Evolutionary conservation across 2,329 filamentous ascomycete genomes (phyloP), one percentile per base, ranked within the genome.

Genomic region (Raffaelea ambrosiae): DNA sequence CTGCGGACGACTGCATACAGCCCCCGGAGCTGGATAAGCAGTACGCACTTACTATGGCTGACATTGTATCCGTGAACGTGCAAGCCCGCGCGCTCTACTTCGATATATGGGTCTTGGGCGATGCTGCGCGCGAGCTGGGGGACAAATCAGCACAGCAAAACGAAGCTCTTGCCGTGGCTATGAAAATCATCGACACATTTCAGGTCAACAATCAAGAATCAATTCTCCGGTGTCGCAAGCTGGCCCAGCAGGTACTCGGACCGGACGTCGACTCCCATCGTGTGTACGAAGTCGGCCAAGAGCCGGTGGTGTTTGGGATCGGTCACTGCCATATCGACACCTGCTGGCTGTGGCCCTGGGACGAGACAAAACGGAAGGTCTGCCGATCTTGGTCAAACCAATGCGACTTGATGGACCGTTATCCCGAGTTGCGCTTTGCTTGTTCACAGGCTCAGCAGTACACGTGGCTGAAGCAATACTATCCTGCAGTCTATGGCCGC

Each of bases 331-430:
- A 98, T 65, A 98, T 98, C 56, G 93, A 97, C 66, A 95, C 86
- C 23, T 96, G 91, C 66, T 98, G 93, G 93, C 74, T 98, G 33
- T 98, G 93, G 93, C 93, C 93, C 0, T 98, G 89, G 79, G 93
- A 86, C 10, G 93, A 98, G 71, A 97, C 93, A 0, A 96, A 94
- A 69, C 86, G 93, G 59, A 98, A 98, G 71, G 85, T 97, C 26
- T 90, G 85, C 19, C 81, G 93, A 40, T 96, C 90, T 9, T 98
- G 93, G 93, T 91, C 88, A 2, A 97, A 88, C 63, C 93, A 98
- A 65, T 95, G 90, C 65, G 85, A 95, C 59, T 70, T 98, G 58
- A 88, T 98, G 76, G 93, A 98, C 52, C 80, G 87, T 29, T 98
- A 97, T 55, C 88, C 90, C 0, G 93, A 98, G 68, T 83, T 95